Evolutionary conservation across 1,284 basidiomycete genomes (phyloP).

Genomic region (Ustilago esculenta): DNA sequence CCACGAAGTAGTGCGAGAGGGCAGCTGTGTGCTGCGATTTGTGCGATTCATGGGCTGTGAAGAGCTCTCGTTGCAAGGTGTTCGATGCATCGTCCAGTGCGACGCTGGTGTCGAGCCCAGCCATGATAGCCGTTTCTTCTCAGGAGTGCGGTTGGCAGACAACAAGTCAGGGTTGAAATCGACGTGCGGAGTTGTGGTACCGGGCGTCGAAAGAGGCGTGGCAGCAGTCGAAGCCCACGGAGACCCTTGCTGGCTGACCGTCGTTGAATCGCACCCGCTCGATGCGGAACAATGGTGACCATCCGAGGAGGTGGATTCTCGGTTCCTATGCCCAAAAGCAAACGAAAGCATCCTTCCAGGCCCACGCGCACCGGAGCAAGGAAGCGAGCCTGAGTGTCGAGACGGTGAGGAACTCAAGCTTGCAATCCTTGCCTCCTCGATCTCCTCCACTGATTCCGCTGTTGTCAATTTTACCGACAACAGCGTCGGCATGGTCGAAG

Average conservation of each 20-base stretch:
- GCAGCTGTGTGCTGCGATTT: not conserved
- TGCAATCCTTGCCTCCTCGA: conserved; percentile 18
- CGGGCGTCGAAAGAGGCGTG: conserved; percentile 20
- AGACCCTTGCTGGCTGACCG: conserved; percentile 11
- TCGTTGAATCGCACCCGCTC: conserved; percentile 3
- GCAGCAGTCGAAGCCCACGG: conserved; percentile 15
- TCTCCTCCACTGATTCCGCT: conserved; percentile 13
- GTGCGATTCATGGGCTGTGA: conserved; percentile 5
- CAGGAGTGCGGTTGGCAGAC: not conserved
- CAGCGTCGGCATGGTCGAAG: conserved; percentile 13
- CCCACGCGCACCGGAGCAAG: conserved; percentile 8
- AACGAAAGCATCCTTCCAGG: conserved; percentile 2
- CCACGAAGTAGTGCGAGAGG: conserved; percentile 6
- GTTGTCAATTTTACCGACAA: conserved; percentile 4
- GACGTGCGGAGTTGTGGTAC: conserved; percentile 12
- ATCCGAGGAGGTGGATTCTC: not conserved
- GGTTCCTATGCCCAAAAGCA: not conserved
- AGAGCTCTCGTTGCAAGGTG: not conserved
- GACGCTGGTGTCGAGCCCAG: conserved; percentile 19
- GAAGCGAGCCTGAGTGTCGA: conserved; percentile 33
- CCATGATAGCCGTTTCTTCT: conserved; percentile 31
- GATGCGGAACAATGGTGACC: not conserved
- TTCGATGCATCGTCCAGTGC: conserved; percentile 7
- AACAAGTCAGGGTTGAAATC: not conserved
- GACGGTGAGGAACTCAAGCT: conserved; percentile 42